phyloP scores from a whole-genome alignment of 768 basidiomycete species.

The Psilocybe subaeruginosa region DNA sequence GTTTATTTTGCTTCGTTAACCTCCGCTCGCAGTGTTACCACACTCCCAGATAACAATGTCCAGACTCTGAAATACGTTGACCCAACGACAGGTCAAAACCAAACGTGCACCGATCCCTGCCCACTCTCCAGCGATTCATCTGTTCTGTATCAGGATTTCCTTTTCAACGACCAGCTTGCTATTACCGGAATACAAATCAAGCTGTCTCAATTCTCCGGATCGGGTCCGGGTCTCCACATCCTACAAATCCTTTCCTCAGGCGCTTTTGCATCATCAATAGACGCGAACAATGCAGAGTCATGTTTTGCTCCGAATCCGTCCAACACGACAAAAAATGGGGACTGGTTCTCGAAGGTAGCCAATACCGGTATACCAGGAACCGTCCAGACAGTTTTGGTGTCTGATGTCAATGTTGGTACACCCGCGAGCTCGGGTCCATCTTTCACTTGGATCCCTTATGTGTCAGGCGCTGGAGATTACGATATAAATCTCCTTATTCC shows the following conservation, averaged over 20 bases:
- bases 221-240: slow-evolving; percentile 82
- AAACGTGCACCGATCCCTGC: slow-evolving; percentile 78
- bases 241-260: slow-evolving; percentile 93
- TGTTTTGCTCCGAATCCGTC: slow-evolving; percentile 83
- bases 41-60: slow-evolving; percentile 88
- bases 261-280: slow-evolving; percentile 81
- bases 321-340: slow-evolving; percentile 65
- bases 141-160: slow-evolving; percentile 91
- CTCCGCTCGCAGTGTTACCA: slow-evolving; percentile 60
- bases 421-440: slow-evolving; percentile 64
- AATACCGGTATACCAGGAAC: slow-evolving; percentile 83
- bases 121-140: slow-evolving; percentile 78
- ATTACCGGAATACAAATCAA: slow-evolving; percentile 92
- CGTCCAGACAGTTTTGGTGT: slow-evolving; percentile 70
- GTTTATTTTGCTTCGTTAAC: slow-evolving; percentile 16
- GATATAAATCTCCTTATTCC: slow-evolving; percentile 84
- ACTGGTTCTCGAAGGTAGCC: slow-evolving; percentile 67
- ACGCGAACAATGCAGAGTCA: slow-evolving; percentile 59
- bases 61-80: slow-evolving; percentile 80
- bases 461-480: slow-evolving; percentile 89
- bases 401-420: slow-evolving; percentile 68
- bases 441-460: slow-evolving; percentile 90
- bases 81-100: slow-evolving; percentile 70
- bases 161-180: slow-evolving; percentile 64
- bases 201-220: slow-evolving; percentile 74